phyloP scores from a whole-genome alignment of 202 grass and related monocot species.

The Sporobolus alterniflorus region DNA sequence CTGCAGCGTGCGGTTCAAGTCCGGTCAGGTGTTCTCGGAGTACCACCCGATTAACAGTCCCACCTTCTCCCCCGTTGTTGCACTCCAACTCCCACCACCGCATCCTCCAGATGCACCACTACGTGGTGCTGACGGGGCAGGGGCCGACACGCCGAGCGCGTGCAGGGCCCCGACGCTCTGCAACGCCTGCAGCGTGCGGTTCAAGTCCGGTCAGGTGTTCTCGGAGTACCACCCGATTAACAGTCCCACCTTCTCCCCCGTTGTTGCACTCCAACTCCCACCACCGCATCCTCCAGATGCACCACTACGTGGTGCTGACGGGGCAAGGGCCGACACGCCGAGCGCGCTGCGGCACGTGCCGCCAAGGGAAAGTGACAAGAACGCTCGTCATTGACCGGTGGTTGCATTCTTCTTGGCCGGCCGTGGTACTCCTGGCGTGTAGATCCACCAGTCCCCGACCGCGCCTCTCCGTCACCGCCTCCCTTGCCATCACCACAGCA shows the following conservation, averaged over 20 bases:
- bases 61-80: conserved; percentile 82
- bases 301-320: conserved; percentile 53
- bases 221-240: conserved; percentile 92
- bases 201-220: conserved; percentile 85
- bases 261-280: conserved; percentile 98
- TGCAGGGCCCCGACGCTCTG: conserved; percentile 84
- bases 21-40: conserved; percentile 90
- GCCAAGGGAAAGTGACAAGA: conserved; percentile 6
- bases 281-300: conserved; percentile 93
- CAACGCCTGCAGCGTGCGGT: conserved; percentile 95
- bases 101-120: conserved; percentile 83
- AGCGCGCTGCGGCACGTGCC: conserved; percentile 26
- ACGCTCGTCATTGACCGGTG: not conserved
- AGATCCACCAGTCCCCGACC: too few relatives aligned
- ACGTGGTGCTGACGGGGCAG: conserved; percentile 34
- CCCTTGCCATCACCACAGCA: too few relatives aligned
- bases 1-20: conserved; percentile 89
- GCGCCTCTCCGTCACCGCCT: too few relatives aligned
- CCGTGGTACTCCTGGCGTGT: too few relatives aligned
- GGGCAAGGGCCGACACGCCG: conserved; percentile 31
- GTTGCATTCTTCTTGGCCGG: conserved; percentile 1
- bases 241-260: conserved; percentile 87
- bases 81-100: conserved; percentile 99
- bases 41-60: conserved; percentile 91
- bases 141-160: conserved; percentile 38